Evolutionary conservation across 345 rosid species (phyloP), one percentile per base, ranked within the genome.

Genomic region (Brassica juncea): DNA sequence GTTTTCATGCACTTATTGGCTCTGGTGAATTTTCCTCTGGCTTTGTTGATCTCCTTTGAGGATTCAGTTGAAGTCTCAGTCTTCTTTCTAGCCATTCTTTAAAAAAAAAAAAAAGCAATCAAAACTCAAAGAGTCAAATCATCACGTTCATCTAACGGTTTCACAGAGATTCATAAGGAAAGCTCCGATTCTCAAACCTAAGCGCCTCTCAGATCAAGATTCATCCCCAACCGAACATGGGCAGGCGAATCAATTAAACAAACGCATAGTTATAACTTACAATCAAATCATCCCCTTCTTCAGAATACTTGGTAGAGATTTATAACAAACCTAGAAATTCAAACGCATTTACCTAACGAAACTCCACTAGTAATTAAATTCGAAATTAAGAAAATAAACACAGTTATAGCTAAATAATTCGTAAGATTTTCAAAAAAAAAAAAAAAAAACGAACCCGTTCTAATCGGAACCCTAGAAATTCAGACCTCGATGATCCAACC

Each of bases 11-110:
- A 76, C 55, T 70, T 81, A 0, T 76, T 81, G 47, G 77, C 35
- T 71, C 70, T 66, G 31, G 65, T 75, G 16, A 62, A 58, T 80
- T 57, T 75, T 71, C 49, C 83, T 65, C 10, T 76, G 0, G 58
- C 55, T 76, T 76, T 59, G 15, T 76, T 59, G 15, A 16, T 59
- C 69, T 81, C 80, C 28, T 71, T 28, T 47, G 80, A 47, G 21
- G 28, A 2, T 12, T 76, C 70, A 12, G 74, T 12, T 70, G 73
- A 65, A 75, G 58, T 15, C 35, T 76, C 49, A 66, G 59, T 60
- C 58, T 27, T 76, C 76, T 71, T 81, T 71, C 73, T 76, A 76
- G 84, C 77, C 80, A 71, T 81, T 76, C 84, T 81, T 67, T 5
- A 9, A 31, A 19, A 7, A 23, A 27, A 14, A 39, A 42, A 37